Percentiles rank a stretch among this genome's conserved stretches.
Conservation (phyloP, 768 basidiomycete species). For the Auricularia sp. region DNA sequence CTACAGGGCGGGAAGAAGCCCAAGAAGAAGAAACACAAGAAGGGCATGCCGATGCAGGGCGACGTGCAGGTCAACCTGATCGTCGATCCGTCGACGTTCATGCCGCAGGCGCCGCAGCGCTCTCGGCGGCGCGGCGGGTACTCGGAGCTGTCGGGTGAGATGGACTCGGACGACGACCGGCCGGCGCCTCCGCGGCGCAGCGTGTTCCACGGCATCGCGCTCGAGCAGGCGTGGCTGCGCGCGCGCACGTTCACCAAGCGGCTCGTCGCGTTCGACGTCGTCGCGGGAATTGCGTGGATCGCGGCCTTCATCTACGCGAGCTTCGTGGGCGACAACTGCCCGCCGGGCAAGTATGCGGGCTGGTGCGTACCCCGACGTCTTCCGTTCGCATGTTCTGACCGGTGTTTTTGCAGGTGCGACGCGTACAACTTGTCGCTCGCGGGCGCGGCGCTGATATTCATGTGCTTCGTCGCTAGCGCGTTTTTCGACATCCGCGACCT, state of each 20-base stretch:
- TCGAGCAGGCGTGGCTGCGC: conserved; percentile 53
- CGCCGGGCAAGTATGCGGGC: conserved; percentile 49
- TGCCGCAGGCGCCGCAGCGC: conserved; percentile 17
- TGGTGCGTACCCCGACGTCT: conserved; percentile 34
- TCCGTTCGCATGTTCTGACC: neutral
- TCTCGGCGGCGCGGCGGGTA: conserved; percentile 22
- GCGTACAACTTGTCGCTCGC: neutral
- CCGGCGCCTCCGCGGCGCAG: conserved; percentile 30
- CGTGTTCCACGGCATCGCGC: conserved; percentile 47
- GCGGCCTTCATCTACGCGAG: conserved; percentile 45
- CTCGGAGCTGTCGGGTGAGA: conserved; percentile 19
- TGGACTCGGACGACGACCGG: conserved; percentile 18
- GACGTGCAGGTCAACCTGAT: conserved; percentile 67
- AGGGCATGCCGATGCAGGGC: conserved; percentile 18
- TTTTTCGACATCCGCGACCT: conserved; percentile 64
- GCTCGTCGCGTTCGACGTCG: conserved; percentile 38
- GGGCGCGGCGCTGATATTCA: conserved; percentile 57
- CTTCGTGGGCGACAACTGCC: conserved; percentile 51
- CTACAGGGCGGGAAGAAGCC: conserved; percentile 22
- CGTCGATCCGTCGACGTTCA: conserved; percentile 55
- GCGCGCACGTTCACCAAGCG: conserved; percentile 47
- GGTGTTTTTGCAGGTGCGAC: neutral
- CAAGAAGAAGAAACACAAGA: conserved; percentile 31
- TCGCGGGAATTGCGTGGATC: conserved; percentile 43
- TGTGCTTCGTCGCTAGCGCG: conserved; percentile 43